Evolutionary conservation across 768 basidiomycete species (phyloP), one percentile per base, ranked within the genome.

Genomic region (Lentinula lateritia): DNA sequence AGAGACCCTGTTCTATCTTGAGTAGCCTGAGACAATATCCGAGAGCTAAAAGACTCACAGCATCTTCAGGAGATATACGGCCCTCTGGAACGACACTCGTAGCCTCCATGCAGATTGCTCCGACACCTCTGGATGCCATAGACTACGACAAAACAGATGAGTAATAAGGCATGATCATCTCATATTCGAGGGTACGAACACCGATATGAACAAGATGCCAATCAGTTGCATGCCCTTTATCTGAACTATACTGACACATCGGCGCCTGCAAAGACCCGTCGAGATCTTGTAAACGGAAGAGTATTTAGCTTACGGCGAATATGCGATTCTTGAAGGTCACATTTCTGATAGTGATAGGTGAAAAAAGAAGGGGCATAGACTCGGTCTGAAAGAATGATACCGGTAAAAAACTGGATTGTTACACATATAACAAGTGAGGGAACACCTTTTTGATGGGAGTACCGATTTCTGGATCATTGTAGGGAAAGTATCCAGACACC

Each of bases 191-290:
- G 43, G 9, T 10, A 73, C 78, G 68, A 63, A 83, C 84, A 1
- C 89, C 89, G 38, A 90, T 78, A 68, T 93, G 90, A 16, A 92
- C 89, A 4, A 93, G 72, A 70, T 94, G 93, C 86, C 88, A 93
- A 64, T 92, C 88, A 1, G 91, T 92, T 3, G 86, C 84, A 66
- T 89, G 85, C 0, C 92, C 92, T 56, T 86, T 74, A 50, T 89
- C 82, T 8, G 85, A 78, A 61, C 86, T 88, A 74, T 93, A 94
- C 72, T 88, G 86, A 70, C 92, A 93, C 91, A 93, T 92, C 2
- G 89, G 89, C 10, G 89, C 75, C 86, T 87, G 63, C 8, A 52
- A 48, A 55, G 57, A 5, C 12, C 55, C 45, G 57, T 28, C 32
- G 50, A 15, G 48, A 18, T 13, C 23, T 34, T 15, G 32, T 45